Evolutionary conservation across 495 filamentous ascomycete genomes (phyloP), one percentile per base, ranked within the genome.

Genomic region (Lasiosphaeria miniovina): DNA sequence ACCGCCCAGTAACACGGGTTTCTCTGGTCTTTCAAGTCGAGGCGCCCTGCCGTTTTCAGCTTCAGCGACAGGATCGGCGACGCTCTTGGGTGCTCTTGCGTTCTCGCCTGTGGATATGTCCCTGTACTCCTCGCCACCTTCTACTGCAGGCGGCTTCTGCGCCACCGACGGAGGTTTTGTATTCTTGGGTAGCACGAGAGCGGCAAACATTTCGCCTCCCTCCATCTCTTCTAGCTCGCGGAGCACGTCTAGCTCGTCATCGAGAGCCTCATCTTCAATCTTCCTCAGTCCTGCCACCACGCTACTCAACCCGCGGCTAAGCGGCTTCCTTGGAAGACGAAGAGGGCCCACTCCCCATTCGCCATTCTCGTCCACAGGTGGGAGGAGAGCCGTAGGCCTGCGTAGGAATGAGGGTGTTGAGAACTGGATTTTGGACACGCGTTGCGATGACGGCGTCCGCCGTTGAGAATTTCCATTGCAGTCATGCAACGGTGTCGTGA

Each of bases 211-310:
- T 2, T 64, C 64, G 9, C 58, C 68, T 24, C 53, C 65, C 45
- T 86, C 85, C 35, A 74, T 77, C 54, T 63, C 35, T 71, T 96
- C 93, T 66, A 96, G 82, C 70, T 96, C 92, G 12, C 81, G 78
- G 63, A 96, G 71, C n/a, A 88, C 81, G 34, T 96, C 91, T 68
- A 91, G 75, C 32, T 96, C 92, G 11, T 95, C 91, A 31, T 89
- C 86, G 38, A 86, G 68, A 14, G 78, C 79, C 34, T 95, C 89
- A 35, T 94, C 88, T 65, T 95, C 90, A 72, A 93, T 81, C 63
- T 86, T 87, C 15, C 90, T 80, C 63, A 98, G 72, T 12, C 85
- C 84, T 48, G 89, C 86, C 10, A 97, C 87, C 54, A 96, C 77
- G 54, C 82, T 86, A 61, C 90, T 96, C 48, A 98, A 74, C 4